phyloP scores from a whole-genome alignment of 2,329 filamentous ascomycete species.

The Berkeleyomyces rouxiae region DNA sequence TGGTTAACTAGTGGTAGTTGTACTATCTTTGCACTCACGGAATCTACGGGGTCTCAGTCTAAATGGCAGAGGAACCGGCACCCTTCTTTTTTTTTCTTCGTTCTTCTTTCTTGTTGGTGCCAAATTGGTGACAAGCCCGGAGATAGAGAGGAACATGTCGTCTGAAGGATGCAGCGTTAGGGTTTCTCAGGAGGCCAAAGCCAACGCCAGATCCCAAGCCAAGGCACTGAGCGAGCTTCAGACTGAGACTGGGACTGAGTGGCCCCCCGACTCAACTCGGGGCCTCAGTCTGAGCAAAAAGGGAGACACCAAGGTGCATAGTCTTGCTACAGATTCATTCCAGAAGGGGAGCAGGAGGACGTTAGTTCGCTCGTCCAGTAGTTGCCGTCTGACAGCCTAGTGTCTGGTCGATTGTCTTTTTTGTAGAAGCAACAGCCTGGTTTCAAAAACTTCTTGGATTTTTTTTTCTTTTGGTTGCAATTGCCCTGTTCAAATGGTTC shows the following conservation, averaged over 20 bases:
- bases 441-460: background rate
- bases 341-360: background rate
- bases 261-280: background rate
- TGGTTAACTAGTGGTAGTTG: no score
- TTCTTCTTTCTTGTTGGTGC: background rate
- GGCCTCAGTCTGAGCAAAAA: background rate
- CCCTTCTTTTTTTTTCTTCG: background rate
- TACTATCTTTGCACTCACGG: background rate
- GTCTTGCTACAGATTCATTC: background rate
- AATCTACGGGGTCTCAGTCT: background rate
- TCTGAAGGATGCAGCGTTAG: background rate
- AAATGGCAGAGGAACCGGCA: background rate
- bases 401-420: background rate
- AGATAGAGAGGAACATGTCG: background rate
- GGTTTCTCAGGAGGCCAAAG: background rate
- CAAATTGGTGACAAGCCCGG: background rate
- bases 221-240: background rate
- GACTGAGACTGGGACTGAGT: background rate
- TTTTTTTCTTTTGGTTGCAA: background rate
- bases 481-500: background rate
- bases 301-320: background rate
- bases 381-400: background rate
- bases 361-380: background rate
- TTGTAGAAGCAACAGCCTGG: background rate
- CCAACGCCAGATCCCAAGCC: background rate